These are phyloP conservation scores for Polytrichum formosum DNA, from an alignment of 225 moss, liverwort and hornwort genomes.

Conservation along the genomic window DNA sequence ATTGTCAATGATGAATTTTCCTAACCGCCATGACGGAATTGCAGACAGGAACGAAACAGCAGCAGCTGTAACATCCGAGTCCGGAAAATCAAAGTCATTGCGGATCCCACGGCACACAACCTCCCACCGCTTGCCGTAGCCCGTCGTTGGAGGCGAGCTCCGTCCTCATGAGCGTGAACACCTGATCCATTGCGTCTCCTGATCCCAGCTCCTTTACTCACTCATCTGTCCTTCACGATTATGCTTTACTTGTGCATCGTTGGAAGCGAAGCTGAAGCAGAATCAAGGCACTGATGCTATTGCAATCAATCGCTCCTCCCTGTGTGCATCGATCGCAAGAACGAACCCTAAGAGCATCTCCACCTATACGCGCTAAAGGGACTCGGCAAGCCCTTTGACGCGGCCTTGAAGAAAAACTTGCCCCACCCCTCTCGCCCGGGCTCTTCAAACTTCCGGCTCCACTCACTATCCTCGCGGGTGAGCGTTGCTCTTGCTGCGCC, in stretches of 20 bases:
- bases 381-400: too few species aligned
- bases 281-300: background rate
- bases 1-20: slow-evolving; percentile 76
- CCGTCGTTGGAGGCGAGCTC: slow-evolving; percentile 92
- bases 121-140: slow-evolving; percentile 94
- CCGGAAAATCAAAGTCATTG: slow-evolving; percentile 89
- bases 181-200: slow-evolving; percentile 64
- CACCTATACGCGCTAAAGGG: too few species aligned
- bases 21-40: slow-evolving; percentile 85
- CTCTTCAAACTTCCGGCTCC: too few species aligned
- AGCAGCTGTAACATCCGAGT: slow-evolving; percentile 90
- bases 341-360: background rate
- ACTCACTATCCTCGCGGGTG: too few species aligned
- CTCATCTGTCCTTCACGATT: slow-evolving; percentile 19
- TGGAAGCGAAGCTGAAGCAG: background rate
- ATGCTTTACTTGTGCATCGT: too few species aligned
- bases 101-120: slow-evolving; percentile 90
- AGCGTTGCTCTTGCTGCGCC: too few species aligned
- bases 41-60: slow-evolving; percentile 90
- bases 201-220: background rate
- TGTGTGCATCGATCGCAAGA: background rate
- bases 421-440: too few species aligned
- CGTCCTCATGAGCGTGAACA: slow-evolving; percentile 69
- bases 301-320: background rate
- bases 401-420: too few species aligned